phyloP scores from a whole-genome alignment of 2,329 filamentous ascomycete species.

The Fusarium sterilihyphosum region DNA sequence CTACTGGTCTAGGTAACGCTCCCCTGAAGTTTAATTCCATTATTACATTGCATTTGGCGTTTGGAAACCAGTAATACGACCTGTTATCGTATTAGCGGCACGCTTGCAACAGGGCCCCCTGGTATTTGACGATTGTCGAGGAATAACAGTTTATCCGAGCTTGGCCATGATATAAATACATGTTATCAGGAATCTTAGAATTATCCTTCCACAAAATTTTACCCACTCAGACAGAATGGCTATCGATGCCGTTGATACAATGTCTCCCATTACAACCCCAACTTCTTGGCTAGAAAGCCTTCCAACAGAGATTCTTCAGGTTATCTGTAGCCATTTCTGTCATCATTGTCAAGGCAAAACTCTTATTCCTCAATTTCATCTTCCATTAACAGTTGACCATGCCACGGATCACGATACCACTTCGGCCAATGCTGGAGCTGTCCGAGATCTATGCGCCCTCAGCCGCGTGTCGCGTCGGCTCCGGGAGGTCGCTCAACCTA shows the following conservation, averaged over 20 bases:
- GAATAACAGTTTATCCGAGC: too few species aligned
- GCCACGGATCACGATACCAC: background rate
- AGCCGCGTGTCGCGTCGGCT: background rate
- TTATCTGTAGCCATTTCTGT: background rate
- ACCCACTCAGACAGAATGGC: background rate
- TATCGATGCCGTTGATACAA: rapidly evolving
- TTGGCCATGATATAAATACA: too few species aligned
- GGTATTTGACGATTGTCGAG: rapidly evolving
- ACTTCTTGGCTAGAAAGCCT: background rate
- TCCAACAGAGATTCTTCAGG: background rate
- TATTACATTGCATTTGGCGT: rapidly evolving
- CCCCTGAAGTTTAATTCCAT: too few species aligned
- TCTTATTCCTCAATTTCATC: background rate
- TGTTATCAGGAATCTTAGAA: background rate
- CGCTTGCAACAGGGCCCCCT: background rate
- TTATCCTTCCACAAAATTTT: background rate
- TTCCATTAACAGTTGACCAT: background rate
- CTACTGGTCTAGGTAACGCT: too few species aligned
- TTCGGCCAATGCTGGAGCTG: background rate
- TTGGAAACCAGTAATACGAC: background rate
- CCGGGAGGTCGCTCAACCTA: background rate
- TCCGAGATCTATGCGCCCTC: background rate
- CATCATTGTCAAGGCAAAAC: background rate
- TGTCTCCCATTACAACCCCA: background rate
- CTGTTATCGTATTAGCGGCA: rapidly evolving